Conservation (phyloP, 345 rosid genomes). For the Chamaenerion angustifolium region DNA sequence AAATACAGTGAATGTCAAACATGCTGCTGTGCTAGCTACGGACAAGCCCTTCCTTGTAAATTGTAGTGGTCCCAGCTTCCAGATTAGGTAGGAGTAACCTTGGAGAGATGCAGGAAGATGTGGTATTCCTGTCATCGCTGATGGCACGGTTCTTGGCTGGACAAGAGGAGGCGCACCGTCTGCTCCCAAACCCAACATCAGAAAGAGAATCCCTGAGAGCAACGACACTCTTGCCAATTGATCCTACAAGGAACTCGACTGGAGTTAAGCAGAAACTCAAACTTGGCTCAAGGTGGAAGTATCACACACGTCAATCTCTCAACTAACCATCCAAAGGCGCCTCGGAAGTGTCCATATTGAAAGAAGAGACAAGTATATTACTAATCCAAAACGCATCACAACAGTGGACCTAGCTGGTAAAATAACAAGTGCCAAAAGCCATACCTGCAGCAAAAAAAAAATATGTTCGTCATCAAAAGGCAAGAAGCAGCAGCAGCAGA, state of each 20-base stretch:
- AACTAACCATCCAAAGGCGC: slow-evolving; percentile 57
- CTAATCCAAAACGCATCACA: slow-evolving; percentile 67
- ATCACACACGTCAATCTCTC: neutral
- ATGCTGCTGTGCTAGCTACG: slow-evolving; percentile 91
- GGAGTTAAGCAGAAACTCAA: too few species aligned
- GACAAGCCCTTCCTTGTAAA: slow-evolving; percentile 89
- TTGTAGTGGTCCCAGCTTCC: slow-evolving; percentile 73
- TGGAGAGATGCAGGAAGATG: slow-evolving; percentile 53
- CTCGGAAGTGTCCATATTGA: slow-evolving; percentile 66
- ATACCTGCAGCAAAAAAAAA: slow-evolving; percentile 38
- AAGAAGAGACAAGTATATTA: slow-evolving; percentile 42
- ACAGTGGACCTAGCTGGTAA: slow-evolving; percentile 78
- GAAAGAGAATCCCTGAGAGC: slow-evolving; percentile 68
- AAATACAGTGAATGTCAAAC: slow-evolving; percentile 79
- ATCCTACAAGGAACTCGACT: slow-evolving; percentile 31
- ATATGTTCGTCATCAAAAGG: neutral
- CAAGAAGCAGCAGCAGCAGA: neutral
- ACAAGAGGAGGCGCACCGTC: slow-evolving; percentile 74
- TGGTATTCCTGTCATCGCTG: slow-evolving; percentile 53
- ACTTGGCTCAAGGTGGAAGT: neutral
- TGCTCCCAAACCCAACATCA: slow-evolving; percentile 74
- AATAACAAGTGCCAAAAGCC: slow-evolving; percentile 82
- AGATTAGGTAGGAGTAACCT: slow-evolving; percentile 67
- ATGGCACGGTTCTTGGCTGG: slow-evolving; percentile 76
- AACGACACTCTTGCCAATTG: slow-evolving; percentile 88